These are phyloP conservation scores for Lachancea quebecensis DNA, from an alignment of 805 yeast genomes.

Conservation along the genomic window DNA sequence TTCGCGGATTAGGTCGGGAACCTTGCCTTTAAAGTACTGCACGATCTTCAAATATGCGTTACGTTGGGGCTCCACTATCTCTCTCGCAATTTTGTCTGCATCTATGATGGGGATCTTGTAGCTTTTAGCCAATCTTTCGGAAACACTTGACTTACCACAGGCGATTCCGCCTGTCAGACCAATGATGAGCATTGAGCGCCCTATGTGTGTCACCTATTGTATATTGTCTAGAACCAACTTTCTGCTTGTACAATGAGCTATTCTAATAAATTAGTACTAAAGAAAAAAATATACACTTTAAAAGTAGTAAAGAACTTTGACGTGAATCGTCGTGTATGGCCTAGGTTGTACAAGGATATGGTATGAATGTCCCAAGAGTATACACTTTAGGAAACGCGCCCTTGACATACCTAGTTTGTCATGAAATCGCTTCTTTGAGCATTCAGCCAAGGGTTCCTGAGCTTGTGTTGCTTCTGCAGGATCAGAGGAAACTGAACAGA, in stretches of 20 bases:
- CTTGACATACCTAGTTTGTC: constrained; percentile 37
- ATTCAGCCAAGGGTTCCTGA: constrained; percentile 34
- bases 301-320: background rate
- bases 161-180: constrained; percentile 99
- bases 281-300: background rate
- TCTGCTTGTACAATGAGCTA: no score
- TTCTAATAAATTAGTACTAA: no score
- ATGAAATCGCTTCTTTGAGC: constrained; percentile 38
- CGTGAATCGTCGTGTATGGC: background rate
- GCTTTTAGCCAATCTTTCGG: constrained; percentile 45
- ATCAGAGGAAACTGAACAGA: constrained; percentile 35
- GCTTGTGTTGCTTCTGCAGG: constrained; percentile 38
- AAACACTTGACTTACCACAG: constrained; percentile 92
- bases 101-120: constrained; percentile 62
- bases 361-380: constrained; percentile 30
- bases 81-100: constrained; percentile 84
- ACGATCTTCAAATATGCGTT: constrained; percentile 64
- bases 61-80: constrained; percentile 76
- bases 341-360: background rate
- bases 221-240: no score
- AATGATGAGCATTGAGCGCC: constrained; percentile 60
- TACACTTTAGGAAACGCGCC: constrained; percentile 40
- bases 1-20: constrained; percentile 40
- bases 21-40: constrained; percentile 45
- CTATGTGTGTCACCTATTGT: no score